phyloP scores from a whole-genome alignment of 75 land plant genomes.

The Adiantum capillusveneris region DNA sequence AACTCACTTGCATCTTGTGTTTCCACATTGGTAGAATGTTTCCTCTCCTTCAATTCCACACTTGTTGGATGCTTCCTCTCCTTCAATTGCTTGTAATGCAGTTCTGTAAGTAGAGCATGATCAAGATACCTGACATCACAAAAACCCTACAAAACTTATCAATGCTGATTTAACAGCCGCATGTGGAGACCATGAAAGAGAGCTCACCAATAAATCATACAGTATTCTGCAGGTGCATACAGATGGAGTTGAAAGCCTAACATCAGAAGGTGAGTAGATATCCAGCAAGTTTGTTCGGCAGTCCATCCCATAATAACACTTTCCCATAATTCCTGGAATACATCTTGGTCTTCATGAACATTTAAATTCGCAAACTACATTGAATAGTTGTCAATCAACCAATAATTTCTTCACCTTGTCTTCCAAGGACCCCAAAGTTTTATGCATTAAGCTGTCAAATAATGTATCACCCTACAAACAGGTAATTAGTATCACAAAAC shows the following conservation, averaged over 20 bases:
- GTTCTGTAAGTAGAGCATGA: conserved; percentile 26
- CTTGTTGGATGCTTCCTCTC: conserved; percentile 11
- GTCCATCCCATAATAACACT: conserved; percentile 39
- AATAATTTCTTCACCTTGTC: not conserved
- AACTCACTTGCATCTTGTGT: conserved; percentile 5
- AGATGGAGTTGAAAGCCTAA: conserved; percentile 89
- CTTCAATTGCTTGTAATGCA: conserved; percentile 32
- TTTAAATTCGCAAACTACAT: not conserved
- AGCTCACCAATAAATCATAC: conserved; percentile 88
- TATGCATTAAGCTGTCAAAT: conserved; percentile 5
- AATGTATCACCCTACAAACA: not conserved
- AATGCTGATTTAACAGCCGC: too few relatives aligned
- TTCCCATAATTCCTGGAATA: not conserved
- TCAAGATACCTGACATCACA: conserved; percentile 37
- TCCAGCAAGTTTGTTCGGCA: conserved; percentile 87
- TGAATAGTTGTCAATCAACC: not conserved
- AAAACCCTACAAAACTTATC: too few relatives aligned
- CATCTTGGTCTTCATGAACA: not conserved
- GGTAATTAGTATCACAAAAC: too few relatives aligned
- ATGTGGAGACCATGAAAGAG: too few relatives aligned
- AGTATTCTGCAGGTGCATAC: conserved; percentile 75
- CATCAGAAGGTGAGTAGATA: conserved; percentile 62
- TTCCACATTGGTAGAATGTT: not conserved
- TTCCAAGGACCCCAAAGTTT: not conserved
- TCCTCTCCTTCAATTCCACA: conserved; percentile 19